Evolutionary conservation across 345 rosid genomes (phyloP), one percentile per base, ranked within the genome.

Genomic region (Eutrema yunnanense): DNA sequence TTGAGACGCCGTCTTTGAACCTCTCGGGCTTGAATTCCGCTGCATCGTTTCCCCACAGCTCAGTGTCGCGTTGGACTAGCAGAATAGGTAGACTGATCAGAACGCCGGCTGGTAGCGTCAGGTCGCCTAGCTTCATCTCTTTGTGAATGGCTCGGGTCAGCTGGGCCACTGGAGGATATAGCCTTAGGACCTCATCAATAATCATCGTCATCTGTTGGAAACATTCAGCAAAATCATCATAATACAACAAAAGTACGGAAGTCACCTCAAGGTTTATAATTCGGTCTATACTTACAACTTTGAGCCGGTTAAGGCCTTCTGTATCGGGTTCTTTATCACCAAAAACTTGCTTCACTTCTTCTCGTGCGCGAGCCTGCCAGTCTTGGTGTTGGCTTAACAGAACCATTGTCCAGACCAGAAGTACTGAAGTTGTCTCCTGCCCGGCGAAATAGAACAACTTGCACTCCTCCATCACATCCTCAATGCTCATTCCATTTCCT

Each of bases 301-400:
- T 85, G 3, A 85, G 85, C 26, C 49, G 83, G 59, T 53, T 66
- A 1, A 83, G 44, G n/a, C 79, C 67, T 5, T 80, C 77, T 10
- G 55, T 6, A 42, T 76, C 73, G 0, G 81, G 86, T 34, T 67
- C 59, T 2, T 67, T 63, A 30, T 70, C 62, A 2, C 87, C 84
- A 46, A 88, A 86, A 14, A 77, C 80, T 49, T 69, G 79, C 9
- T 61, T 34, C 61, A 88, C 85, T 72, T 88, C 90, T 74, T 88
- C 82, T 76, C 90, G 80, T n/a, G 85, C 87, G 3, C 68, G 74
- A 16, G 71, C 65, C 73, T 88, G 92, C 94, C 94, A 90, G 40
- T 85, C 54, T 37, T 69, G 73, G 38, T 86, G 74, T 46, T 67
- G 19, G 55, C 85, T 76, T 67, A 86, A 57, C 37, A 90, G 44